phyloP scores from a whole-genome alignment of 2,329 filamentous ascomycete species.

The Aspergillus sergii region DNA sequence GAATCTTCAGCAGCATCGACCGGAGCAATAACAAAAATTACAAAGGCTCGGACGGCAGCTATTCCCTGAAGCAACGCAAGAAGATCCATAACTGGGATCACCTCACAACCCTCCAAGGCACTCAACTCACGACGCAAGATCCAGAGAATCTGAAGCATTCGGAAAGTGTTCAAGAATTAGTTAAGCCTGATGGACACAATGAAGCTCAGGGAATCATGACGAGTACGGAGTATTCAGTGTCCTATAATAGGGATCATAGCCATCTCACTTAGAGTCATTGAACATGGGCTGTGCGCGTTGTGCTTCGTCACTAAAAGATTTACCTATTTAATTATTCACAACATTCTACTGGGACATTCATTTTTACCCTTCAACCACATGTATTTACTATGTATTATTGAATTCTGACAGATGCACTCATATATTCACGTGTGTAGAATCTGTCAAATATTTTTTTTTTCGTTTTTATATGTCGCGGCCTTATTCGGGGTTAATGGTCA shows the following conservation, averaged over 20 bases:
- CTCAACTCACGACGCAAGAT: background rate
- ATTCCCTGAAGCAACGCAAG: conserved; percentile 1
- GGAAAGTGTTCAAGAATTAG: background rate
- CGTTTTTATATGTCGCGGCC: background rate
- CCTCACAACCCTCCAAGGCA: conserved; percentile 5
- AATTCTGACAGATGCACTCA: background rate
- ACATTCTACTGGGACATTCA: background rate
- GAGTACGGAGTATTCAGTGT: background rate
- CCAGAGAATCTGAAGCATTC: background rate
- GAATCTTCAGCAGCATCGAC: background rate
- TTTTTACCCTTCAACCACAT: background rate
- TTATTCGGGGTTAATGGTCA: background rate
- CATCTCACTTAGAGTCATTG: background rate
- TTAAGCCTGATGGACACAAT: background rate
- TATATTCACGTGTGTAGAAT: background rate
- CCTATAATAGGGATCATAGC: background rate
- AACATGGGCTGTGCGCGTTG: background rate
- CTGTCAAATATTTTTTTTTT: background rate
- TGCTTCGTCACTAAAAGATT: background rate
- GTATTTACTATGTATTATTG: background rate
- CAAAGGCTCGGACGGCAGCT: conserved; percentile 7
- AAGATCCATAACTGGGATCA: conserved; percentile 17
- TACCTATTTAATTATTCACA: background rate
- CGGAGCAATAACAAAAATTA: background rate
- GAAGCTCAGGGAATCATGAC: background rate